phyloP scores from a whole-genome alignment of 73 alveolate species.

The Strombidium stylifer region DNA sequence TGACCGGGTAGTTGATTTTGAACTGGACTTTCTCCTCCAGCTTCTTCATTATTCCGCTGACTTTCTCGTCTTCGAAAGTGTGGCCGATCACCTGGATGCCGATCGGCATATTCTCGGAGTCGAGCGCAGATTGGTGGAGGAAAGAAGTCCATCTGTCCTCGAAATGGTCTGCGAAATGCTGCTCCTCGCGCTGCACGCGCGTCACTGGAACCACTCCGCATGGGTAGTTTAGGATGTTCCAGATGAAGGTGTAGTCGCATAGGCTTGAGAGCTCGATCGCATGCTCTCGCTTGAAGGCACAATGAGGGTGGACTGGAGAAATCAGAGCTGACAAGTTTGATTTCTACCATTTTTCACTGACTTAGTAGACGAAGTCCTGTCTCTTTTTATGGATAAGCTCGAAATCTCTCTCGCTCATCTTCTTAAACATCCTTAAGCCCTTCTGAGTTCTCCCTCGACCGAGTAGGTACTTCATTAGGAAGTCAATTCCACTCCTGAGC shows the following conservation, averaged over 20 bases:
- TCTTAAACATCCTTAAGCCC: neutral
- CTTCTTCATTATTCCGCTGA: too few species aligned
- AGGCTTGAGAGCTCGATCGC: neutral
- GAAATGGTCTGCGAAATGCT: neutral
- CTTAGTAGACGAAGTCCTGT: neutral
- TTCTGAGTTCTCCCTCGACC: neutral
- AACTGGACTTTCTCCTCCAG: too few species aligned
- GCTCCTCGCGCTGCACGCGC: constrained; percentile 55
- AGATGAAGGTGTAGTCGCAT: constrained; percentile 33
- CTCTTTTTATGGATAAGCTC: neutral
- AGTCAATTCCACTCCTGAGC: too few species aligned
- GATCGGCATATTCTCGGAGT: too few species aligned
- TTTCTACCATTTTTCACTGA: constrained; percentile 1
- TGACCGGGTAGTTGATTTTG: too few species aligned
- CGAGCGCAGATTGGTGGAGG: too few species aligned
- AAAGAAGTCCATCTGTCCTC: too few species aligned
- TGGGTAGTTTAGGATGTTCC: constrained; percentile 63
- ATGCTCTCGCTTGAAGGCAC: constrained; percentile 3
- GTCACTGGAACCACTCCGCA: constrained; percentile 69
- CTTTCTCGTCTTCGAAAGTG: too few species aligned
- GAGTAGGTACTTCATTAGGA: too few species aligned
- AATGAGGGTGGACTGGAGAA: constrained; percentile 18
- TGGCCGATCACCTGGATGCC: too few species aligned
- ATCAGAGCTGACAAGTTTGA: constrained; percentile 8
- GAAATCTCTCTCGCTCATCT: neutral